Evolutionary conservation across 441 rosid species (phyloP).

Genomic region (Euphorbia corollata): DNA sequence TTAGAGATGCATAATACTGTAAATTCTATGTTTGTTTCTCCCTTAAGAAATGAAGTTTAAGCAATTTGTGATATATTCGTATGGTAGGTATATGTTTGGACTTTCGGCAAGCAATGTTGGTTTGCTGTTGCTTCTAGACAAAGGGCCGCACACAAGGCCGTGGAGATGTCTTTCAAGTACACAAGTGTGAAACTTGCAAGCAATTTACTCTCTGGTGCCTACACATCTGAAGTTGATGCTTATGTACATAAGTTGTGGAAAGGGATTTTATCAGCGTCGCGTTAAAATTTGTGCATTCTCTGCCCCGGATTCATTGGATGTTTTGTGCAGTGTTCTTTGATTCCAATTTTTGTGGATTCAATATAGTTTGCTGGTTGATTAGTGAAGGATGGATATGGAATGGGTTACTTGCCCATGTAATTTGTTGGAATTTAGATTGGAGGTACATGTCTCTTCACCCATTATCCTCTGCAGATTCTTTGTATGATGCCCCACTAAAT

Average conservation of each 20-base stretch:
- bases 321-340: slow-evolving; percentile 33
- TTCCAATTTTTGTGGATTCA: slow-evolving; percentile 26
- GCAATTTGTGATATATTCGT: too few species aligned
- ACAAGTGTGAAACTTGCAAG: slow-evolving; percentile 42
- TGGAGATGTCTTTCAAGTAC: slow-evolving; percentile 81
- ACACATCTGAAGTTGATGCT: slow-evolving; percentile 21
- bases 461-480: slow-evolving; percentile 23
- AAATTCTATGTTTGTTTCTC: too few species aligned
- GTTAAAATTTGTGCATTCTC: slow-evolving; percentile 22
- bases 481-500: slow-evolving; percentile 27
- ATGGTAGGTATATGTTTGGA: slow-evolving; percentile 55
- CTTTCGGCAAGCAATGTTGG: slow-evolving; percentile 56
- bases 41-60: too few species aligned
- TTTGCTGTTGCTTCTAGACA: slow-evolving; percentile 70
- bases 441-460: slow-evolving; percentile 23
- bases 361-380: slow-evolving; percentile 26
- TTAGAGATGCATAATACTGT: too few species aligned
- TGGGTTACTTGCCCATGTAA: slow-evolving; percentile 25
- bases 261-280: slow-evolving; percentile 22
- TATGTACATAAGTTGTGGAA: slow-evolving; percentile 10
- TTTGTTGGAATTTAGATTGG: slow-evolving; percentile 26
- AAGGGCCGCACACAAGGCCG: slow-evolving; percentile 54
- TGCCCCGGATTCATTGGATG: slow-evolving; percentile 26
- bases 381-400: slow-evolving; percentile 21
- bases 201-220: slow-evolving; percentile 16